Evolutionary conservation across 495 filamentous ascomycete species (phyloP).

Genomic region (Daldinia concentrica): DNA sequence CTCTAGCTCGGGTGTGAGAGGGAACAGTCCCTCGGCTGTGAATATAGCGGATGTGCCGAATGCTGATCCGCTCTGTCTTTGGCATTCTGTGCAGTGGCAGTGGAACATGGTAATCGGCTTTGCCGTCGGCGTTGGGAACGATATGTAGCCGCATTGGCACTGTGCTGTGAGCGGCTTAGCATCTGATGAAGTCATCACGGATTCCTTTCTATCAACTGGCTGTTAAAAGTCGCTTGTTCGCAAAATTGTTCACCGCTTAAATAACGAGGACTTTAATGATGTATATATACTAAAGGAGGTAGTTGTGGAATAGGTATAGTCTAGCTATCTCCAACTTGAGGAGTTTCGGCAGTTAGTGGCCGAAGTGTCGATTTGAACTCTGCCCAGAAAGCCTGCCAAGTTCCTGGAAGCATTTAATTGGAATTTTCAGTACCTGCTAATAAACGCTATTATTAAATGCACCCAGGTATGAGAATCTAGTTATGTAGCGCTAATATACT

Average conservation of each 20-base stretch:
- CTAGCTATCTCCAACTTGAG: conserved; percentile 23
- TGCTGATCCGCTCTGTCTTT: conserved; percentile 65
- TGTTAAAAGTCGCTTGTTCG: too few species aligned
- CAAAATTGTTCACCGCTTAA: too few species aligned
- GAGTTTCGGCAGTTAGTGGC: conserved; percentile 28
- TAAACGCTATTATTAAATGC: too few species aligned
- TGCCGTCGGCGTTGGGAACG: conserved; percentile 57
- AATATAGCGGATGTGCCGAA: conserved; percentile 65
- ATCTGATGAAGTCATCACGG: conserved; percentile 21
- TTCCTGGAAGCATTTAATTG: background rate
- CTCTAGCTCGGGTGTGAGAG: conserved; percentile 50
- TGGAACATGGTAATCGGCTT: conserved; percentile 58
- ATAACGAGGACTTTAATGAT: background rate
- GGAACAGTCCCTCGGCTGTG: conserved; percentile 57
- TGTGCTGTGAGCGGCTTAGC: conserved; percentile 42
- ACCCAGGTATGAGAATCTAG: too few species aligned
- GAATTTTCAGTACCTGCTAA: too few species aligned
- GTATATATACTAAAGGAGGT: background rate
- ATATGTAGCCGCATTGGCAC: conserved; percentile 64
- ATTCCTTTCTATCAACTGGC: background rate
- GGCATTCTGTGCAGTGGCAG: conserved; percentile 71
- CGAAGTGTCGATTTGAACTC: background rate
- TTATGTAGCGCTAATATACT: too few species aligned
- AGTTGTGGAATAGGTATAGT: background rate
- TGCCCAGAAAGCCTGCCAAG: background rate